Evolutionary conservation across 2,329 filamentous ascomycete genomes (phyloP).

Genomic region (Alternaria hordeiaustralica): DNA sequence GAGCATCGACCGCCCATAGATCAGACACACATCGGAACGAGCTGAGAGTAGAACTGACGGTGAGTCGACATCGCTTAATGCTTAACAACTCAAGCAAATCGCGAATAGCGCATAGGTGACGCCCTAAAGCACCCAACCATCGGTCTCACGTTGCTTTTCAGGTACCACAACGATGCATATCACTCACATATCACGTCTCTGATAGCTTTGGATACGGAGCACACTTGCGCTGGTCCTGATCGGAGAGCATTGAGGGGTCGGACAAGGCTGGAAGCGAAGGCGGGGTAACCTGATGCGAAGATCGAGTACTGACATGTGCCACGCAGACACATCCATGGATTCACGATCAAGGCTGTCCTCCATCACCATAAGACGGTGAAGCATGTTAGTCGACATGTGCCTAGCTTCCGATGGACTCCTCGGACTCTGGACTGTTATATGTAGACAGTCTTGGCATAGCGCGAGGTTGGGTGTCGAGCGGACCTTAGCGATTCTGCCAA

Average conservation of each 20-base stretch:
- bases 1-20: neutral
- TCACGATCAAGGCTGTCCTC: neutral
- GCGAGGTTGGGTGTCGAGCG: conserved; percentile 28
- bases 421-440: conserved; percentile 2
- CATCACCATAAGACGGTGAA: conserved; percentile 4
- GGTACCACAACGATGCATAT: neutral
- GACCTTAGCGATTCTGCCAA: conserved; percentile 43
- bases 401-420: conserved; percentile 2
- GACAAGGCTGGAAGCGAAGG: conserved; percentile 3
- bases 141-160: neutral
- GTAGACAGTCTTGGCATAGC: conserved; percentile 14
- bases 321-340: neutral
- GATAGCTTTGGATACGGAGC: neutral
- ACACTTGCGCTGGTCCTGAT: neutral
- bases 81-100: neutral
- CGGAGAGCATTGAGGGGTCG: conserved; percentile 4
- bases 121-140: neutral
- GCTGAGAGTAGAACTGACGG: neutral
- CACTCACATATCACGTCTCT: neutral
- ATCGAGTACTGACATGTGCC: neutral
- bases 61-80: neutral
- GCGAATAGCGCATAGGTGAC: neutral
- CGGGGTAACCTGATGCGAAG: conserved; percentile 9
- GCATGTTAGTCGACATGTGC: neutral
- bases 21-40: neutral